A percentile compares a stretch with the other conserved stretches of the same genome.
Conservation (phyloP, 164 flowering plant genomes). For the Magnolia changhungtana region DNA sequence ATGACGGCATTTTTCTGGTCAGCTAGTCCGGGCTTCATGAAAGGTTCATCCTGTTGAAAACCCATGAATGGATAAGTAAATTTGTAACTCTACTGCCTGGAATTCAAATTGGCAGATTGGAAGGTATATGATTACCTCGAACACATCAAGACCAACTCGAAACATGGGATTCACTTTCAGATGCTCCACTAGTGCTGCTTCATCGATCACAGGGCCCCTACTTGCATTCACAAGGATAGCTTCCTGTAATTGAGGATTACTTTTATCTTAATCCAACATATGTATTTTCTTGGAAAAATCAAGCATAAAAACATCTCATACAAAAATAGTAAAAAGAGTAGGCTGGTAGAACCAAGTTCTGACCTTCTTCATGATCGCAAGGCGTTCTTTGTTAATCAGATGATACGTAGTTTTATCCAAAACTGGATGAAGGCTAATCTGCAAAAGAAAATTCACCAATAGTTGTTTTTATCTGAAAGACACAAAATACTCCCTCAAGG, state of each 20-base stretch:
- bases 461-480: background rate
- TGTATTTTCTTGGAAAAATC: background rate
- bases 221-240: slow-evolving; percentile 93
- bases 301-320: background rate
- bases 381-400: slow-evolving; percentile 84
- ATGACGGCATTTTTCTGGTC: slow-evolving; percentile 88
- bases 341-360: background rate
- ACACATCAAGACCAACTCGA: slow-evolving; percentile 97
- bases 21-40: slow-evolving; percentile 95
- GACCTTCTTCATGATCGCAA: slow-evolving; percentile 90
- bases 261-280: background rate
- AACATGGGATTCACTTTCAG: slow-evolving; percentile 90
- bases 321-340: background rate
- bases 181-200: slow-evolving; percentile 92
- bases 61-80: slow-evolving; percentile 5
- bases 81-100: background rate
- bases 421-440: slow-evolving; percentile 94
- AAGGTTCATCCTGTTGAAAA: slow-evolving; percentile 76
- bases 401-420: slow-evolving; percentile 95
- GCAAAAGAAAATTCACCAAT: slow-evolving; percentile 4
- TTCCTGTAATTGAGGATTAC: slow-evolving; percentile 43
- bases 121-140: slow-evolving; percentile 52
- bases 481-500: background rate
- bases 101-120: background rate
- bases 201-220: slow-evolving; percentile 95